A percentile compares a stretch with the other conserved stretches of the same genome.
Conservation (phyloP, 805 yeast species). For the Ogataea pilisensis region DNA sequence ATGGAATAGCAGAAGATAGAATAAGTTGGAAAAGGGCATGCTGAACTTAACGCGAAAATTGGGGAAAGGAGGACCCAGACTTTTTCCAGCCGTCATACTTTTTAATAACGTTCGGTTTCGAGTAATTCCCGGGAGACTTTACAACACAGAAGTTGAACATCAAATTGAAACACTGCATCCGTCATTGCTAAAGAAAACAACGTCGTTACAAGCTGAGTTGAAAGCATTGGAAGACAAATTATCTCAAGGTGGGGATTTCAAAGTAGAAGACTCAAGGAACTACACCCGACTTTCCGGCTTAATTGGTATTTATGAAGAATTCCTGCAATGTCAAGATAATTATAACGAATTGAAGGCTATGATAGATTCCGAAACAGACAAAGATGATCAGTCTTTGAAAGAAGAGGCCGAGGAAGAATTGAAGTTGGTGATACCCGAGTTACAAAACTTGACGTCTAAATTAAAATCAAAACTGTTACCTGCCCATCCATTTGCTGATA, state of each 20-base stretch:
- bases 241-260: constrained; percentile 39
- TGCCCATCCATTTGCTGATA: constrained; percentile 68
- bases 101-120: background rate
- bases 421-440: constrained; percentile 37
- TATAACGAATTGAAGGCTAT: constrained; percentile 33
- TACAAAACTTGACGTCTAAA: constrained; percentile 38
- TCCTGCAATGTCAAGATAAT: constrained; percentile 29
- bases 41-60: background rate
- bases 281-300: constrained; percentile 43
- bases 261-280: constrained; percentile 44
- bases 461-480: constrained; percentile 68
- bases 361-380: constrained; percentile 34
- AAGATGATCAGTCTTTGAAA: constrained; percentile 40
- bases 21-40: too few relatives aligned
- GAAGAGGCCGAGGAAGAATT: constrained; percentile 65
- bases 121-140: background rate
- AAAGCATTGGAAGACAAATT: constrained; percentile 37
- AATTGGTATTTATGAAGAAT: constrained; percentile 38
- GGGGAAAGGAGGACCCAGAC: background rate
- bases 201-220: constrained; percentile 38
- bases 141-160: constrained; percentile 3
- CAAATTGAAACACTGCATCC: constrained; percentile 38
- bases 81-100: too few relatives aligned
- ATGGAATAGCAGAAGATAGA: too few relatives aligned
- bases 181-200: constrained; percentile 45